These are phyloP conservation scores for Waltergamsia citrina DNA, from an alignment of 2,329 filamentous ascomycete species.

Conservation along the genomic window DNA sequence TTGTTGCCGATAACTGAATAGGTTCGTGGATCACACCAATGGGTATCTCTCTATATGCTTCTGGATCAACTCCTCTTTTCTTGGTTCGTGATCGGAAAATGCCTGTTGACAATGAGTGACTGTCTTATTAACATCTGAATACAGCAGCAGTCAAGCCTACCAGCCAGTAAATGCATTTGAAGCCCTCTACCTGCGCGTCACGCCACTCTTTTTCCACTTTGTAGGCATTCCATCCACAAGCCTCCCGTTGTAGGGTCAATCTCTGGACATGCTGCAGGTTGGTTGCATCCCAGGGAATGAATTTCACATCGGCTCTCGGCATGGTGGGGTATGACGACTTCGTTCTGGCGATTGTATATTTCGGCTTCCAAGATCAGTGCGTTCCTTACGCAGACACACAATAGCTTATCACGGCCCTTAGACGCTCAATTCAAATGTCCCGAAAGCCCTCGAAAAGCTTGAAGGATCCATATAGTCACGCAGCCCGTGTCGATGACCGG, in stretches of 20 bases:
- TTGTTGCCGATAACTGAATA: neutral
- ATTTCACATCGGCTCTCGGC: slow-evolving; percentile 3
- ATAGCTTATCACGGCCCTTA: no score
- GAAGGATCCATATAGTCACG: no score
- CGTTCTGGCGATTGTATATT: no score
- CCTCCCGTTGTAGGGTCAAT: slow-evolving; percentile 12
- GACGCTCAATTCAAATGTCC: no score
- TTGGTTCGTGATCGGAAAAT: slow-evolving; percentile 4
- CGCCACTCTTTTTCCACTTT: slow-evolving; percentile 10
- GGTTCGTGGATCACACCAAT: slow-evolving; percentile 1
- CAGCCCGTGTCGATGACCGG: no score
- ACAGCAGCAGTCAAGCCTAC: slow-evolving; percentile 2
- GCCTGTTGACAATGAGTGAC: no score
- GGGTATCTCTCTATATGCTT: slow-evolving; percentile 13
- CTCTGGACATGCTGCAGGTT: slow-evolving; percentile 11
- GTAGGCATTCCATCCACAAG: slow-evolving; percentile 14
- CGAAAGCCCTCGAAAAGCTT: no score
- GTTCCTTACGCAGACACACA: no score
- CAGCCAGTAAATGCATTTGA: slow-evolving; percentile 11
- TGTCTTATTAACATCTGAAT: no score
- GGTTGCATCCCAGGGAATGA: slow-evolving; percentile 16
- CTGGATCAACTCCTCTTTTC: slow-evolving; percentile 8
- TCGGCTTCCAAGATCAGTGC: no score
- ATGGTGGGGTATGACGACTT: neutral
- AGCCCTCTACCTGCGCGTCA: slow-evolving; percentile 8